Evolutionary conservation across 441 rosid genomes (phyloP), one percentile per base, ranked within the genome.

Genomic region (Jatropha multifida): DNA sequence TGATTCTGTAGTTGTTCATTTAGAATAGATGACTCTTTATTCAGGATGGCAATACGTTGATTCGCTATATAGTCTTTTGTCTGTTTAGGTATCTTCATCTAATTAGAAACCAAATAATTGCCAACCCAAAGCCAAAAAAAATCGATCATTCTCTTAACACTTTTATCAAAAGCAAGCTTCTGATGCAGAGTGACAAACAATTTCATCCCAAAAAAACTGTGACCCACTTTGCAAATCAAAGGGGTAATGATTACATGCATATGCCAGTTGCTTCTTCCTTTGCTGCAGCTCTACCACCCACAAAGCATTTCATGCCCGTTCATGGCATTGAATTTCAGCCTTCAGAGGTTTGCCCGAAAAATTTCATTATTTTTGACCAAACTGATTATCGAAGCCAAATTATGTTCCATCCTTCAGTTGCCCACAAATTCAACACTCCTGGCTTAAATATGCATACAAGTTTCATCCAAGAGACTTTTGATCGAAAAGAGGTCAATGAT

Each of bases 301-400:
- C 87, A 17, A 82, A 83, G 76, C 80, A 86, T 32, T 78, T 77
- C 61, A 76, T 84, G 46, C 87, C 90, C 4, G 73, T 79, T 74
- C 83, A 83, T 78, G 93, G 93, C 73, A 78, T 89, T 85, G 93
- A 92, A 79, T 87, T 90, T 77, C 93, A 92, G 74, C 87, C 96
- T 8, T 88, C 96, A 62, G 82, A 86, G 81, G 82, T 85, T 77
- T 92, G 97, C 83, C 98, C 97, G 0, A 86, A 76, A 87, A 94
- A 94, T 65, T 90, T 87, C 81, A 84, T 94, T 64, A 78, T 94
- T 59, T 87, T 94, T 12, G 92, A 94, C 76, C 98, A 90, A 78
- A 88, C 88, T 56, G 87, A 86, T 72, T 85, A 83, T 68, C 84
- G 82, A 40, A 89, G 92, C 73, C 96, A 89, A 81, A 83, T 92